Conservation (phyloP, 306 rosid species). For the Quercus glauca region DNA sequence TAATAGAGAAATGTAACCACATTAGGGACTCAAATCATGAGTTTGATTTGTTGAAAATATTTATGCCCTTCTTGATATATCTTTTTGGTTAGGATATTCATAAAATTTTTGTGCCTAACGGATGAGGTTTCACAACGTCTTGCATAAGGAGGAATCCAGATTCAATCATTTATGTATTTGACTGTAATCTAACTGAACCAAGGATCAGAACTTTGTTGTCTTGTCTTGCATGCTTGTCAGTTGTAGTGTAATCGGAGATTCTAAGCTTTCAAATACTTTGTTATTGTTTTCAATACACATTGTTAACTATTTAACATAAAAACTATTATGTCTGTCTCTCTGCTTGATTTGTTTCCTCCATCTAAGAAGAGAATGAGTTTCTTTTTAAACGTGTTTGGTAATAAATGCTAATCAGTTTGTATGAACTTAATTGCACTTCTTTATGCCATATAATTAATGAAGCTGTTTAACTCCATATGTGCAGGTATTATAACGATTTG, state of each 20-base stretch:
- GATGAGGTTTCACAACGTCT: neutral
- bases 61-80: neutral
- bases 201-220: constrained; percentile 3
- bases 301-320: constrained; percentile 12
- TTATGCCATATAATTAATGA: constrained; percentile 9
- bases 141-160: constrained; percentile 15
- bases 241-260: constrained; percentile 5
- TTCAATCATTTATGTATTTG: neutral
- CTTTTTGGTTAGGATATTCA: neutral
- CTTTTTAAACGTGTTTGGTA: neutral
- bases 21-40: neutral
- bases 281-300: neutral
- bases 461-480: constrained; percentile 22
- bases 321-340: constrained; percentile 4
- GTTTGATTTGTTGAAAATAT: neutral
- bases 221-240: neutral
- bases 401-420: constrained; percentile 5
- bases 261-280: neutral
- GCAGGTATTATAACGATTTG: constrained; percentile 91
- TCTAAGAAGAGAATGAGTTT: neutral
- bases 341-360: neutral
- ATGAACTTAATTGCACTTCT: constrained; percentile 18
- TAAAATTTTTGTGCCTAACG: neutral
- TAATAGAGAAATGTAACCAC: neutral
- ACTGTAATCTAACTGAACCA: constrained; percentile 10